Base-by-base conservation (phyloP, 345 rosid species). In the Gynandropsis gynandra region DNA sequence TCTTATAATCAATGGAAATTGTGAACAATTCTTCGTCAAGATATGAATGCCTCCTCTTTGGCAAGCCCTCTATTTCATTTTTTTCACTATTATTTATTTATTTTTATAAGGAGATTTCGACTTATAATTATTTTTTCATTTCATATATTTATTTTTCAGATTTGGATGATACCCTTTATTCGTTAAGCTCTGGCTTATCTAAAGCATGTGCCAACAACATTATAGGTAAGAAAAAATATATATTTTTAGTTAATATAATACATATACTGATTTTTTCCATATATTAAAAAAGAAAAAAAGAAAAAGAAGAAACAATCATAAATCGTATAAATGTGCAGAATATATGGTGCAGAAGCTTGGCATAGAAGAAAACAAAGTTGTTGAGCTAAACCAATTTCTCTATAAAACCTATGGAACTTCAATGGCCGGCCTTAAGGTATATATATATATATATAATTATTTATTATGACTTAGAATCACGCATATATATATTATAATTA, bases 351-450 rank as follows among this genome's bases (percentile, higher is more conserved):
- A 86, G 39, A 67, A 68, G 52, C 81, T 89, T 56, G 88, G 94
- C 20, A 75, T 86, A 47, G 90, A 81, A 42, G 68, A 55, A 76
- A 71, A 69, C 37, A 73, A 70, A 60, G 75, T 74, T 36, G 54
- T 68, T 33, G 84, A 75, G 27, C 43, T 80, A 36, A 78, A 90
- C 48, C 63, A 67, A 16, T 68, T 80, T 16, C 77, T 86, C 36
- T 89, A 83, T 70, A 83, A 58, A 39, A 83, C 72, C 47, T 81
- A 81, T 64, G 96, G 96, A 40, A 89, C 96, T 52, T 72, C 96
- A 47, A 78, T 86, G 95, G 96, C 96, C 64, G 97, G 97, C 57
- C 85, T 89, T 17, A 74, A 76, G 90, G 97, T 85, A 76, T 15
- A 34, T 0, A n/a, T 40, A 4, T 50, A 53, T 33, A 40, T 36